These are phyloP conservation scores for Solanum chmielewskii DNA, from an alignment of 257 asterid genomes.

Conservation along the genomic window DNA sequence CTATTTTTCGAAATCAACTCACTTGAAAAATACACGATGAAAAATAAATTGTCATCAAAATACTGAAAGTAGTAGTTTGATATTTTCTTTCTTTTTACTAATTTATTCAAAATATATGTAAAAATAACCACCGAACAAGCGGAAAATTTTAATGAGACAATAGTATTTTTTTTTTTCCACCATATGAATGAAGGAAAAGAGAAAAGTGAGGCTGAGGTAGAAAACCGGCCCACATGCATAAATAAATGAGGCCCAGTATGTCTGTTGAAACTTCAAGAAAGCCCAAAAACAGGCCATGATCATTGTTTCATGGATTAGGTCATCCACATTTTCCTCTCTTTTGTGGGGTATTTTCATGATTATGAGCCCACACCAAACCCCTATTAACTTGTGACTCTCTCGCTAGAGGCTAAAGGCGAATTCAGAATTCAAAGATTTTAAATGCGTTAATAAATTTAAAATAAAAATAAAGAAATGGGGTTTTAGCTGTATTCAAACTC, in stretches of 20 bases:
- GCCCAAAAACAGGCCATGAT: conserved; percentile 38
- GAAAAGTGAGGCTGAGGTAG: conserved; percentile 13
- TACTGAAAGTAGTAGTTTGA: background rate
- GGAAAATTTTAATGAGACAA: background rate
- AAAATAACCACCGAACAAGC: no score
- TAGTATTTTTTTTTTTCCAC: background rate
- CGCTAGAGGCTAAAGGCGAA: background rate
- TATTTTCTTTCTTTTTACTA: no score
- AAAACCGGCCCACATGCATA: conserved; percentile 18
- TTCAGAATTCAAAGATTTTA: no score
- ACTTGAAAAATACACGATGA: rapidly evolving
- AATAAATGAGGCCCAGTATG: conserved; percentile 19
- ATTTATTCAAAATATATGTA: no score
- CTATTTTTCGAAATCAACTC: no score
- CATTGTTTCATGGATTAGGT: conserved; percentile 18
- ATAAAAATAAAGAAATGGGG: background rate
- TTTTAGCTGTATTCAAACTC: background rate
- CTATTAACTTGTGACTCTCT: background rate
- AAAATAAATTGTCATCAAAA: no score
- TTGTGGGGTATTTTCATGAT: conserved; percentile 4
- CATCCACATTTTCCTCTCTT: conserved; percentile 1
- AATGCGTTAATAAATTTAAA: no score
- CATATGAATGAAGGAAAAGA: background rate
- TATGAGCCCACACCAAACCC: background rate
- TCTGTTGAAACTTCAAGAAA: background rate